Conservation (phyloP, 2,329 filamentous ascomycete genomes). For the Fusarium subglutinans region DNA sequence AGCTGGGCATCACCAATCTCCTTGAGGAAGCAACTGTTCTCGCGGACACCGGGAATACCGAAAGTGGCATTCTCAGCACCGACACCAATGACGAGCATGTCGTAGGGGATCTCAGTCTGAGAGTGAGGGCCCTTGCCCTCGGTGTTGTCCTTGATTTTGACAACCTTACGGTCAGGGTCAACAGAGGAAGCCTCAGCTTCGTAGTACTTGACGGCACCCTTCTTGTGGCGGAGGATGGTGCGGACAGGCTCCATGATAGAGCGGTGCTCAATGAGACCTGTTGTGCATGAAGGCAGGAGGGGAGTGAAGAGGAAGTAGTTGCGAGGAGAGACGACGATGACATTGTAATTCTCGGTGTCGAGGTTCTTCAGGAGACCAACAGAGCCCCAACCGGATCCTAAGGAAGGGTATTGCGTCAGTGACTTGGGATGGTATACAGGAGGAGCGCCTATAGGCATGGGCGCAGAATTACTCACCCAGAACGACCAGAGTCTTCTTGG, state of each 20-base stretch:
- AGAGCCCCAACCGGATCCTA: constrained; percentile 94
- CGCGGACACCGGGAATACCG: constrained; percentile 92
- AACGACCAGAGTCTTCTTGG: constrained; percentile 96
- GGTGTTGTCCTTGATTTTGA: constrained; percentile 91
- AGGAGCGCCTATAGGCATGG: not conserved
- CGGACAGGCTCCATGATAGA: constrained; percentile 99
- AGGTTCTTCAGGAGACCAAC: constrained; percentile 98
- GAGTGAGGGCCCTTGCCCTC: constrained; percentile 86
- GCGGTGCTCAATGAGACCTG: constrained; percentile 96
- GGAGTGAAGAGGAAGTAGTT: constrained; percentile 99
- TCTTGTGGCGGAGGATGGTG: constrained; percentile 95
- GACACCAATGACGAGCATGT: constrained; percentile 97
- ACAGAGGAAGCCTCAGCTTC: constrained; percentile 97
- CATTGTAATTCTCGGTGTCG: constrained; percentile 99
- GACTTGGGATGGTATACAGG: constrained; percentile 17
- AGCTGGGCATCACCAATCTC: constrained; percentile 95
- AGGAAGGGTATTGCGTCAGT: constrained; percentile 36
- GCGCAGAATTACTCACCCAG: constrained; percentile 70
- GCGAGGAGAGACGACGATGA: constrained; percentile 94
- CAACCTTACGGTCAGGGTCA: constrained; percentile 87
- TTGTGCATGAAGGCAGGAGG: constrained; percentile 95
- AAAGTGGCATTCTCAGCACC: constrained; percentile 99
- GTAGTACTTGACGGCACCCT: constrained; percentile 93
- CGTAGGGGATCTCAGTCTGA: constrained; percentile 91
- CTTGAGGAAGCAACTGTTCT: constrained; percentile 98